These are phyloP conservation scores for Penicillium bialowiezense DNA, from an alignment of 495 filamentous ascomycete genomes.

Conservation along the genomic window DNA sequence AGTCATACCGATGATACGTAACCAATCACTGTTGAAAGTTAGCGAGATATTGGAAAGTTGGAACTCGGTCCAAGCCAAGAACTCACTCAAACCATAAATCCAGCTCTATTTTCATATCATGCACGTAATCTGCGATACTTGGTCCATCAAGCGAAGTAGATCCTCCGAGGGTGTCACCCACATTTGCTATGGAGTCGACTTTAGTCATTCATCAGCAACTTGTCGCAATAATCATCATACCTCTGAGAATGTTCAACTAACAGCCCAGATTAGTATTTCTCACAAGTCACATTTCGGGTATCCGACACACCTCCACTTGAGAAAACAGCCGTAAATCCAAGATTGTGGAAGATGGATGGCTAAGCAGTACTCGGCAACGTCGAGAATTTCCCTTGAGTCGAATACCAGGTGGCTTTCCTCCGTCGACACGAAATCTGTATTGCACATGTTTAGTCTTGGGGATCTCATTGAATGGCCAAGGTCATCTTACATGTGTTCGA, in stretches of 20 bases:
- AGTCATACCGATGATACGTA: constrained; percentile 39
- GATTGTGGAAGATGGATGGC: constrained; percentile 39
- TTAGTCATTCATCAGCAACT: not conserved
- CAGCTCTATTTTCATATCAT: constrained; percentile 44
- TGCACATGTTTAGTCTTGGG: constrained; percentile 1
- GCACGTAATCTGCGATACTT: constrained; percentile 38
- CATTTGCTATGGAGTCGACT: constrained; percentile 20
- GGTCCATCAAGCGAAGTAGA: constrained; percentile 19
- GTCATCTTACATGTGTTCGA: constrained; percentile 43
- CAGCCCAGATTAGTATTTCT: constrained; percentile 5
- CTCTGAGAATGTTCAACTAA: constrained; percentile 43
- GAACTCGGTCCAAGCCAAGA: not conserved
- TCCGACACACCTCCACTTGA: constrained; percentile 45
- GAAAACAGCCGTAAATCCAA: constrained; percentile 50
- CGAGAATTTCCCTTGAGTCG: constrained; percentile 36
- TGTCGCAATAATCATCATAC: too few relatives aligned
- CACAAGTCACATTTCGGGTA: not conserved
- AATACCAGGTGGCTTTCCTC: constrained; percentile 47
- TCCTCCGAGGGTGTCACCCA: constrained; percentile 30
- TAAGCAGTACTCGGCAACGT: constrained; percentile 41
- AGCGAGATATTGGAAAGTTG: not conserved
- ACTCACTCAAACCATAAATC: constrained; percentile 47
- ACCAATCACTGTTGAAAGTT: constrained; percentile 38
- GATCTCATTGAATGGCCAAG: not conserved
- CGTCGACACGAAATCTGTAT: constrained; percentile 47